A percentile compares a stretch with the other conserved stretches of the same genome.
Evolutionary conservation across 441 rosid species (phyloP).

Genomic region (Pelargonium myrrhifolium): DNA sequence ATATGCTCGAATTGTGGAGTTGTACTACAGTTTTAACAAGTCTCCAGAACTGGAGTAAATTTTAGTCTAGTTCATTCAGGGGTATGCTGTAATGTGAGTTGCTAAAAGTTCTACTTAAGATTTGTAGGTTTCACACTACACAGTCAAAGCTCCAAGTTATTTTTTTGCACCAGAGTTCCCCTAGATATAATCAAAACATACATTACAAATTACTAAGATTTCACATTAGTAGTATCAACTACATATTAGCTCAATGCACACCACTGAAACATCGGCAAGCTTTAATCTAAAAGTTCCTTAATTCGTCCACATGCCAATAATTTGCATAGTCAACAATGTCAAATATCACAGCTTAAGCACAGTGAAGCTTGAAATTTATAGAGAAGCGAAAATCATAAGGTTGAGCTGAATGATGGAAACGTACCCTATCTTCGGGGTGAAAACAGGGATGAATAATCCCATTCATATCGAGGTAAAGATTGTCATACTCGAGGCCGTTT

Average conservation of each 20-base stretch:
- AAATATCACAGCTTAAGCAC: not conserved
- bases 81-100: not conserved
- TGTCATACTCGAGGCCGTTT: conserved; percentile 65
- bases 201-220: not conserved
- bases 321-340: not conserved
- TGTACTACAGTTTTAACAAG: not conserved
- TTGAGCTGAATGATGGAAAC: not conserved
- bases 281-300: not conserved
- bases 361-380: not conserved
- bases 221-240: not conserved
- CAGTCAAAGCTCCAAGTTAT: not conserved
- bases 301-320: no score
- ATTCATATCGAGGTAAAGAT: conserved; percentile 88
- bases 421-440: conserved; percentile 86
- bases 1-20: no score
- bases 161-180: not conserved
- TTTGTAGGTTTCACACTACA: not conserved
- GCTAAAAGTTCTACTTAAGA: not conserved
- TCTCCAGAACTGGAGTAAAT: not conserved
- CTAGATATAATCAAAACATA: not conserved
- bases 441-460: conserved; percentile 92
- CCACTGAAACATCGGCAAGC: not conserved
- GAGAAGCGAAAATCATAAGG: not conserved
- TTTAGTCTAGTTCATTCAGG: not conserved
- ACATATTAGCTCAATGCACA: not conserved